Evolutionary conservation across 345 rosid genomes (phyloP).

Genomic region (Eucalyptus paniculata): DNA sequence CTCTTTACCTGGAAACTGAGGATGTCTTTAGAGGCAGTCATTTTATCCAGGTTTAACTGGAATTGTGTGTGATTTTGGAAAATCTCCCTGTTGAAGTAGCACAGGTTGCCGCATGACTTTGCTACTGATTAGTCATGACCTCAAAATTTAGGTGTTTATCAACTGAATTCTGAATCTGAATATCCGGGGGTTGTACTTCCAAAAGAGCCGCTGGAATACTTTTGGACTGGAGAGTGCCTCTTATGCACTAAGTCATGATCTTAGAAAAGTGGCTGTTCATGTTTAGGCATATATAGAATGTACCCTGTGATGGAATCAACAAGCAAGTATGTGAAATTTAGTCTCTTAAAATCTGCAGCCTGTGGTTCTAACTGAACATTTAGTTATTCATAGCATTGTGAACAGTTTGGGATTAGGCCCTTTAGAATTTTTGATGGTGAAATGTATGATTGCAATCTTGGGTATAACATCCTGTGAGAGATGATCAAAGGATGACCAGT

Average conservation of each 20-base stretch:
- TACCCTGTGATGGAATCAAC: not conserved
- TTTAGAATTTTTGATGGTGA: not conserved
- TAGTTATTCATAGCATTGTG: not conserved
- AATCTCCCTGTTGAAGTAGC: not conserved
- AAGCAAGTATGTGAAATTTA: not conserved
- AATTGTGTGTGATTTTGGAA: not conserved
- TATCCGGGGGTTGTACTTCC: not conserved
- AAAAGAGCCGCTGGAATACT: not conserved
- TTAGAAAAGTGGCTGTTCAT: not conserved
- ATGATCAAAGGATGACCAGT: not conserved
- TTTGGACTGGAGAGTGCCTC: not conserved
- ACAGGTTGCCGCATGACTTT: not conserved
- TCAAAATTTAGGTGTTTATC: not conserved
- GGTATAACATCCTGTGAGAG: not conserved
- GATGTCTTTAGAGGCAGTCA: not conserved
- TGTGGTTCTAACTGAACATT: not conserved
- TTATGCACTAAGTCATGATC: not conserved
- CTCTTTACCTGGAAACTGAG: not conserved
- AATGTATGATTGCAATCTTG: not conserved
- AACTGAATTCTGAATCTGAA: not conserved
- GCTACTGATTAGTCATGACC: not conserved
- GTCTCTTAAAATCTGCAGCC: not conserved
- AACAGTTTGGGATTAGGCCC: not conserved
- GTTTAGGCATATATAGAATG: not conserved
- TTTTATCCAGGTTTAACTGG: not conserved